Base-by-base conservation (phyloP, 129 eudicot genomes). In the Pulicaria dysenterica region DNA sequence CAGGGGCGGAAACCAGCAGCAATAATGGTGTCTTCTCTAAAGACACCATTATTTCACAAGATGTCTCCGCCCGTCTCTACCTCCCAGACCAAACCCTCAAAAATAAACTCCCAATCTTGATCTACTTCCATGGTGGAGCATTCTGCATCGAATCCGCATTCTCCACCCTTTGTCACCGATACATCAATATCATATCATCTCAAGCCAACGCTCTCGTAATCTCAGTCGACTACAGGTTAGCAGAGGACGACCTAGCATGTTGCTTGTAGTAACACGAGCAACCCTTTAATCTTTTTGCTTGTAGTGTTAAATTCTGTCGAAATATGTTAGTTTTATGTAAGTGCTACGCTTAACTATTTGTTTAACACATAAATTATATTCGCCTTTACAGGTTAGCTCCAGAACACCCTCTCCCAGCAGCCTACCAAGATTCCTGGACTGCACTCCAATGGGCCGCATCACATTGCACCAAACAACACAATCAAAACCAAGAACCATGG, bases 71-170 rank as follows among this genome's bases (percentile, higher is more conserved):
- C 19, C 37, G 84, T 12, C 19, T 80, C 45, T 80, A 80, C 76
- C 71, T 80, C 16, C 76, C 79, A 10, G 42, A 36, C 67, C 47
- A 14, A 1, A 13, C 70, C 1, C 8, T 2, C 49, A 72, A 57
- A 1, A 83, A 24, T 24, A 24, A 77, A 36, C 85, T 80, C n/a
- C 94, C 90, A 7, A 57, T 88, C 53, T 61, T 88, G 41, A 70
- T 85, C 43, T 88, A 85, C 80, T 85, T 56, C 77, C 94, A 88
- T 14, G 89, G 87, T 10, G 94, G 94, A 15, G 90, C 77, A 1
- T 88, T 88, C 46, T 74, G 81, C 19, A 69, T 82, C 14, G 90
- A 75, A 16, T 76, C 89, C 7, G 81, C 92, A n/a, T 83, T 79
- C 71, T 74, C 86, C 6, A 17, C 54, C 61, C 4, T 24, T 8